A percentile compares a stretch with the other conserved stretches of the same genome.
phyloP scores from a whole-genome alignment of 208 protist genomes.

The Strigomonas oncopelti region DNA sequence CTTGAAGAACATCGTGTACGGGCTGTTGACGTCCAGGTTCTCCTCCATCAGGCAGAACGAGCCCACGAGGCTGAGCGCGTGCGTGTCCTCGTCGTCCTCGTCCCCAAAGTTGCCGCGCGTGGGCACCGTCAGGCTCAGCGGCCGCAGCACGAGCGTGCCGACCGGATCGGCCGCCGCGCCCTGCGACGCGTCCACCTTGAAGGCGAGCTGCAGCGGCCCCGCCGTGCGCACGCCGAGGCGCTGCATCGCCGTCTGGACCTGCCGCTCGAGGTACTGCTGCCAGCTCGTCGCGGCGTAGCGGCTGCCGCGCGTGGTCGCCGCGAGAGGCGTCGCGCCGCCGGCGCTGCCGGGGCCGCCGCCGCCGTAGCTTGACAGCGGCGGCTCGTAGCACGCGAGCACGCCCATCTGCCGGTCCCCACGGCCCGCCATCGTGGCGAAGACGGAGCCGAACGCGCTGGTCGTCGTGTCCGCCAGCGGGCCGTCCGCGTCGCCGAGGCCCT shows the following conservation, averaged over 20 bases:
- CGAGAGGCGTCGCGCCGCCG: conserved; percentile 5
- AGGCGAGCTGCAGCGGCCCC: not conserved
- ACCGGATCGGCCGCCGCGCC: not conserved
- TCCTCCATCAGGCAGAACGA: conserved; percentile 47
- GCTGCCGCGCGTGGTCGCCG: not conserved
- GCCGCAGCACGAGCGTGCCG: conserved; percentile 36
- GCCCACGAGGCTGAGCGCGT: conserved; percentile 35
- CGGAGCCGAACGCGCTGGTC: not conserved
- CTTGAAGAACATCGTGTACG: conserved; percentile 30
- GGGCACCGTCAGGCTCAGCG: conserved; percentile 36
- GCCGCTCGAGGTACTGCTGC: conserved; percentile 32
- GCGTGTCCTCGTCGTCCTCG: conserved; percentile 41
- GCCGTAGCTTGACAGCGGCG: conserved; percentile 9
- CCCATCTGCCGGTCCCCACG: conserved; percentile 45
- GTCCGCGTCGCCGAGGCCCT: not conserved
- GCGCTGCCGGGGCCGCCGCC: not conserved
- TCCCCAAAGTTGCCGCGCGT: conserved; percentile 40
- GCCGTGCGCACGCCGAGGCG: conserved; percentile 21
- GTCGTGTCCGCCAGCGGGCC: not conserved
- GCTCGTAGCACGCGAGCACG: conserved; percentile 63
- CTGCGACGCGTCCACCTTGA: conserved; percentile 1
- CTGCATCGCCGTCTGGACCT: conserved; percentile 23
- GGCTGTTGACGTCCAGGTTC: conserved; percentile 28
- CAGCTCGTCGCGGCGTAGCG: not conserved
- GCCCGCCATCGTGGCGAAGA: conserved; percentile 44